Evolutionary conservation across 2,329 filamentous ascomycete species (phyloP).

Genomic region (Metarhizium anisopliae): DNA sequence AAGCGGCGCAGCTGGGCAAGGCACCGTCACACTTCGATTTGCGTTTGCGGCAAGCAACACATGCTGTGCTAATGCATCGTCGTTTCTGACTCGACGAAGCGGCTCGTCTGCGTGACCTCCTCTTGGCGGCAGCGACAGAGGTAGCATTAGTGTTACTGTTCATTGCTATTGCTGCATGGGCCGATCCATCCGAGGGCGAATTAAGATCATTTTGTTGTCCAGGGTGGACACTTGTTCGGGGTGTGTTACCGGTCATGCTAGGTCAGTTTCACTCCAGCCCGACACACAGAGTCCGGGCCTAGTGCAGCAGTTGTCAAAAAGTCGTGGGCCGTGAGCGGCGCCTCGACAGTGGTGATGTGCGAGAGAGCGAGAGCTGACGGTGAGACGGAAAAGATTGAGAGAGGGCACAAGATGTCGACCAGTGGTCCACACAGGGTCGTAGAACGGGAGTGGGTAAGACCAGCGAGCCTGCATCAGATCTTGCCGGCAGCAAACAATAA

Average conservation of each 20-base stretch:
- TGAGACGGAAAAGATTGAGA: not conserved
- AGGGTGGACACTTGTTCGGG: not conserved
- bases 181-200: not conserved
- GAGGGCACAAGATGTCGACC: not conserved
- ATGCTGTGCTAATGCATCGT: conserved; percentile 76
- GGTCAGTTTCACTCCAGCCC: not conserved
- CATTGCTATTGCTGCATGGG: not conserved
- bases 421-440: conserved; percentile 4
- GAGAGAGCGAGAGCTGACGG: not conserved
- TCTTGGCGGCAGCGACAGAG: conserved; percentile 25
- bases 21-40: conserved; percentile 92
- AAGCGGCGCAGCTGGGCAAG: conserved; percentile 87
- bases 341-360: not conserved
- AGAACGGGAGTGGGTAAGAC: conserved; percentile 3
- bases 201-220: not conserved
- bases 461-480: conserved; percentile 6
- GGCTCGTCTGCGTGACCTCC: conserved; percentile 40
- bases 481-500: not conserved
- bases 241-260: conserved; percentile 2
- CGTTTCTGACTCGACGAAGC: conserved; percentile 52
- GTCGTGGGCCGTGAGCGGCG: not conserved
- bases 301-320: not conserved
- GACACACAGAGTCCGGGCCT: not conserved
- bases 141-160: conserved; percentile 1
- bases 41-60: conserved; percentile 67